Conservation (phyloP, 441 rosid genomes). For the Croton setiger region DNA sequence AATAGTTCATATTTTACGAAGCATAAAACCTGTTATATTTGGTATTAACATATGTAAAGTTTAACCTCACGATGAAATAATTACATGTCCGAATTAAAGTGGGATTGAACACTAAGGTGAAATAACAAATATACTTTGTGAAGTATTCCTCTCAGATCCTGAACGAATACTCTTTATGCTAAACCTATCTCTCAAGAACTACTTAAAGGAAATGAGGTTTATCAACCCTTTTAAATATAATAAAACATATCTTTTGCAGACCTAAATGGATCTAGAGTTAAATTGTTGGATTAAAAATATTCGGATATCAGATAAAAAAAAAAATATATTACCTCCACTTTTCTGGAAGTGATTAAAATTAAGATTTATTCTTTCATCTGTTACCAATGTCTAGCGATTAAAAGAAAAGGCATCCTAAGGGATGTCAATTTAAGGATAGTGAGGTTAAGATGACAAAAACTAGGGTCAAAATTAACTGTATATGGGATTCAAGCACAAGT, state of each 20-base stretch:
- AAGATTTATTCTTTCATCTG: neutral
- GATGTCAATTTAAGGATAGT: neutral
- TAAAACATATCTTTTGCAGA: neutral
- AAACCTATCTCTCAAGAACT: neutral
- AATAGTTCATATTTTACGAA: conserved; percentile 1
- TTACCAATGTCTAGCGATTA: too few species aligned
- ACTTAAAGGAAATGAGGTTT: neutral
- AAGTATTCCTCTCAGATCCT: neutral
- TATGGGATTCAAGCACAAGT: neutral
- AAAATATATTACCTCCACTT: neutral
- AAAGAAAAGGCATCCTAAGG: neutral
- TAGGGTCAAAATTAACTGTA: neutral
- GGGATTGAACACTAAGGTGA: neutral
- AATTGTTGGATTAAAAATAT: too few species aligned
- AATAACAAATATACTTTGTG: neutral
- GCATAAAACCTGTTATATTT: neutral
- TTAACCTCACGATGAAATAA: neutral
- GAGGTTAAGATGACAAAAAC: neutral
- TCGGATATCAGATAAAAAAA: neutral
- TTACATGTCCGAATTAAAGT: neutral
- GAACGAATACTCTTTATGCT: neutral
- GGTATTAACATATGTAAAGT: neutral
- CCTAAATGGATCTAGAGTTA: neutral
- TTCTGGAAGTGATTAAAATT: neutral
- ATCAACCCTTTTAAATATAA: neutral